Percentiles rank a stretch among this genome's conserved stretches.
phyloP scores from a whole-genome alignment of 805 yeast species.

The Starmerella bombicola region DNA sequence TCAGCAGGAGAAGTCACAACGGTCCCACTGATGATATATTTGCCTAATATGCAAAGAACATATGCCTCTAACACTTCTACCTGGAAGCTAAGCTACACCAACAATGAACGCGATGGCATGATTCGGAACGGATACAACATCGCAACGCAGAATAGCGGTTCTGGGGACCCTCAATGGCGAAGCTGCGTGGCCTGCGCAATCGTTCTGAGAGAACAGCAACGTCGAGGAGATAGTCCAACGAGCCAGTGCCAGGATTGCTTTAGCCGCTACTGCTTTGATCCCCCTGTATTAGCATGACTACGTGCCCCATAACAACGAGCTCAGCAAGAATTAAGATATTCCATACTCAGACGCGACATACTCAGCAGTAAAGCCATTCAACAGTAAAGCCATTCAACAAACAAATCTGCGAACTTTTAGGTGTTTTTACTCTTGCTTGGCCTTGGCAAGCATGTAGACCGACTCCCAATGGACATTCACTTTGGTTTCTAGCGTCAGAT shows the following conservation, averaged over 20 bases:
- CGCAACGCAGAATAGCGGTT: slow-evolving; percentile 46
- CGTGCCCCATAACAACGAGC: too few species aligned
- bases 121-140: slow-evolving; percentile 60
- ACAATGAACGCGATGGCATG: slow-evolving; percentile 42
- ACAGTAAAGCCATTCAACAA: too few species aligned
- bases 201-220: slow-evolving; percentile 59
- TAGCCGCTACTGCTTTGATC: slow-evolving; percentile 40
- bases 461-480: slow-evolving; percentile 39
- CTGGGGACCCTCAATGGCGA: slow-evolving; percentile 50
- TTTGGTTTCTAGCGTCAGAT: slow-evolving; percentile 39
- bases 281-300: too few species aligned
- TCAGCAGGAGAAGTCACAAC: slow-evolving; percentile 27
- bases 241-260: slow-evolving; percentile 61
- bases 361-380: too few species aligned
- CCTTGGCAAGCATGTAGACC: slow-evolving; percentile 23
- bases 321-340: too few species aligned
- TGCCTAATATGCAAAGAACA: slow-evolving; percentile 53
- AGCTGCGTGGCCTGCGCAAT: slow-evolving; percentile 70
- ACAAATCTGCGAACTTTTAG: too few species aligned
- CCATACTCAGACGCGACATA: too few species aligned
- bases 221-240: slow-evolving; percentile 42
- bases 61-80: slow-evolving; percentile 54
- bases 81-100: slow-evolving; percentile 45
- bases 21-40: slow-evolving; percentile 59
- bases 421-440: too few species aligned